Evolutionary conservation across 805 yeast species (phyloP).

Genomic region (Pichia nakasei): DNA sequence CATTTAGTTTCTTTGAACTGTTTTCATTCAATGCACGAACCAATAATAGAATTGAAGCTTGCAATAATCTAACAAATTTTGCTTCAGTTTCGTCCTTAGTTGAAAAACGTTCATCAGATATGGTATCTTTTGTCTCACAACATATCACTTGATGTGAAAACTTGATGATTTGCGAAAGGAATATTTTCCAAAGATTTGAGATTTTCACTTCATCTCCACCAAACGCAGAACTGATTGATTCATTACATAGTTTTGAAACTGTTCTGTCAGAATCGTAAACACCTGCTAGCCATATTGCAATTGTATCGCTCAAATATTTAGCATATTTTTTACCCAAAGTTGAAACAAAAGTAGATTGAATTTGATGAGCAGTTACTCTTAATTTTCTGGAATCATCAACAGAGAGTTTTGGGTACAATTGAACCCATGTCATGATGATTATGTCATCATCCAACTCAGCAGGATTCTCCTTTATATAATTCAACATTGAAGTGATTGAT

Average conservation of each 20-base stretch:
- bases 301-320: conserved; percentile 59
- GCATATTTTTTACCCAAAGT: conserved; percentile 46
- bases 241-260: conserved; percentile 43
- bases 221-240: conserved; percentile 46
- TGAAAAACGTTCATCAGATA: conserved; percentile 69
- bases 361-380: conserved; percentile 51
- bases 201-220: conserved; percentile 45
- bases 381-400: conserved; percentile 62
- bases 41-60: conserved; percentile 42
- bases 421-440: conserved; percentile 61
- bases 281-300: conserved; percentile 71
- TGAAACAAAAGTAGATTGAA: conserved; percentile 48
- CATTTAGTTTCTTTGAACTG: conserved; percentile 9
- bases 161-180: conserved; percentile 46
- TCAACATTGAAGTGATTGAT: conserved; percentile 50
- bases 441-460: conserved; percentile 39
- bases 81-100: conserved; percentile 55
- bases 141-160: conserved; percentile 44
- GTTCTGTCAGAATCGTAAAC: conserved; percentile 58
- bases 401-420: conserved; percentile 71
- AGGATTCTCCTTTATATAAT: conserved; percentile 22
- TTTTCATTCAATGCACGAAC: conserved; percentile 15
- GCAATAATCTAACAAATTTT: conserved; percentile 52
- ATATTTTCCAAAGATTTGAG: conserved; percentile 51
- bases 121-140: conserved; percentile 49